Base-by-base conservation (phyloP, 2,329 filamentous ascomycete species). In the Exophiala dermatitidis region DNA sequence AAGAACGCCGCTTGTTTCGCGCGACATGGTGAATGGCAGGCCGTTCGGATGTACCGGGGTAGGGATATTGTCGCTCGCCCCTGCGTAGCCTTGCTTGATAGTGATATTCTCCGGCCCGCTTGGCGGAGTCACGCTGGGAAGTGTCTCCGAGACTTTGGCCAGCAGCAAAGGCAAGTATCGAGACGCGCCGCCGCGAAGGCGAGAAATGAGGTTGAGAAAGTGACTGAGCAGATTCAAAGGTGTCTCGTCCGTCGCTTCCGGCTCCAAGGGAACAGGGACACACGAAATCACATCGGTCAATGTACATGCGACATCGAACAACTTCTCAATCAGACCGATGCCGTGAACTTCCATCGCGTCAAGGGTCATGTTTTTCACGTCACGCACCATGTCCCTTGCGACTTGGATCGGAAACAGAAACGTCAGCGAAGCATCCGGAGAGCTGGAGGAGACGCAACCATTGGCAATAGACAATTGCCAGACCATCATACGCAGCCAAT, bases 91-190 rank as follows among this genome's bases (percentile, higher is more conserved):
- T 48, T 60, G 58, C 30, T 46, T 60, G 37, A 60, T 60, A 44
- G 31, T 53, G 42, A 60, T 49, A 6, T 37, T 47, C 36, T 40
- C 41, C 3, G 47, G 46, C 3, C 48, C 49, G 5, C 30, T 30
- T 3, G 32, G 43, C 19, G 41, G 26, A 8, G 50, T 29, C 7
- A 60, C 48, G 29, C 34, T 57, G 10, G 85, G 85, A 2, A 90
- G 71, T 2, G 85, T 77, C 40, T 91, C 85, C 56, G 84, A 78
- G 37, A 91, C 79, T 71, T 91, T 93, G 66, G 79, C 80, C 51
- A 93, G 71, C 1, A 95, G 76, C 0, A 94, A 76, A 2, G 88
- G 88, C 9, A 91, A 74, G 66, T 89, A 93, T 48, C 85, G 84
- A 57, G 85, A 79, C 52, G 90, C 79, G 4, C 87, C 87, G 53